These are phyloP conservation scores for Yamadazyma sp. DNA, from an alignment of 1,139 yeast species.

Conservation along the genomic window DNA sequence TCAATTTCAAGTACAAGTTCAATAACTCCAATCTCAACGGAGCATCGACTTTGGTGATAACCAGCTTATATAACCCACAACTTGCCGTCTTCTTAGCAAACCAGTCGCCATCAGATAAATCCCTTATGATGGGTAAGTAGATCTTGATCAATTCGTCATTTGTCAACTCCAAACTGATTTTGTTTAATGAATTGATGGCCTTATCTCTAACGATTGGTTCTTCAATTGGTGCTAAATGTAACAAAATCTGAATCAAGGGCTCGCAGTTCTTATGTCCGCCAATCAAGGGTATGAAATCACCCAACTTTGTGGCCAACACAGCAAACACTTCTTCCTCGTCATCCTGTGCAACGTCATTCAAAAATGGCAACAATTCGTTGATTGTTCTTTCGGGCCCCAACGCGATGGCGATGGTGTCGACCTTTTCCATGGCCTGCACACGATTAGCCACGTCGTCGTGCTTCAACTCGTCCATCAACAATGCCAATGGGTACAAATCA, in stretches of 20 bases:
- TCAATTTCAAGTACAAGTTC: slow-evolving; percentile 64
- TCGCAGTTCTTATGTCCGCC: slow-evolving; percentile 85
- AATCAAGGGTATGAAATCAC: slow-evolving; percentile 78
- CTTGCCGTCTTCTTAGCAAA: slow-evolving; percentile 91
- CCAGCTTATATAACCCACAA: slow-evolving; percentile 80
- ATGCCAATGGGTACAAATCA: slow-evolving; percentile 91
- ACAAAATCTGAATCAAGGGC: slow-evolving; percentile 79
- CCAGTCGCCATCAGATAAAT: slow-evolving; percentile 89
- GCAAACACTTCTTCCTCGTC: slow-evolving; percentile 98
- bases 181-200: slow-evolving; percentile 84
- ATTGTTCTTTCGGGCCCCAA: slow-evolving; percentile 93
- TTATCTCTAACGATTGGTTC: slow-evolving; percentile 97
- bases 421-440: slow-evolving; percentile 91
- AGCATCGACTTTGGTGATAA: slow-evolving; percentile 60
- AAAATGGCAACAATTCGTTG: slow-evolving; percentile 83
- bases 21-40: slow-evolving; percentile 61
- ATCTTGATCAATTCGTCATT: slow-evolving; percentile 64
- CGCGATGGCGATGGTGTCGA: slow-evolving; percentile 93
- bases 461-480: slow-evolving; percentile 93
- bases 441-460: slow-evolving; percentile 93
- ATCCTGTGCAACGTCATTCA: slow-evolving; percentile 87
- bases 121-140: slow-evolving; percentile 74
- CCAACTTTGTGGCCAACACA: slow-evolving; percentile 87
- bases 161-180: slow-evolving; percentile 65
- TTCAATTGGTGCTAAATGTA: slow-evolving; percentile 87